phyloP scores from a whole-genome alignment of 2,329 filamentous ascomycete species.

The Fusarium staphyleae region DNA sequence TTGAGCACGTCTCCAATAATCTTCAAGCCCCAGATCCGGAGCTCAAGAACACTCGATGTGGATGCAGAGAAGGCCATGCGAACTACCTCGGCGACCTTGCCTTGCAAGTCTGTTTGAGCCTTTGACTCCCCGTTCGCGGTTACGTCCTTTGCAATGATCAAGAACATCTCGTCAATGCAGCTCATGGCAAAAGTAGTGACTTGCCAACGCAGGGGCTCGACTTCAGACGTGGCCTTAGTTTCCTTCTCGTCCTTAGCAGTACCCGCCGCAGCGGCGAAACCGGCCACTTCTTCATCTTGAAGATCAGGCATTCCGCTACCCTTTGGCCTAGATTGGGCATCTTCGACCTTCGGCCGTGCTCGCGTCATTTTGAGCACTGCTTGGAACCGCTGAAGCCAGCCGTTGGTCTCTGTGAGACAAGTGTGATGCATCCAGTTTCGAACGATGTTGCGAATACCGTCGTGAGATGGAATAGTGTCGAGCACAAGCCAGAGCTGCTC shows the following conservation, averaged over 20 bases:
- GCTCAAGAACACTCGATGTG: constrained; percentile 87
- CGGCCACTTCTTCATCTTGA: constrained; percentile 95
- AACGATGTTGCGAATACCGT: constrained; percentile 85
- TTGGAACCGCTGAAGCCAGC: constrained; percentile 92
- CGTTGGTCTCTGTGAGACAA: constrained; percentile 76
- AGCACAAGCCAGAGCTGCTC: constrained; percentile 91
- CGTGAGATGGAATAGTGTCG: constrained; percentile 77
- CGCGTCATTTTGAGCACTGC: constrained; percentile 88
- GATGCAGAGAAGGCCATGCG: constrained; percentile 97
- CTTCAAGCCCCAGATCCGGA: constrained; percentile 89
- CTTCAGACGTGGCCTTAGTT: constrained; percentile 62
- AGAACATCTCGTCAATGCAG: constrained; percentile 83
- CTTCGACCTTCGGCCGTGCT: constrained; percentile 65
- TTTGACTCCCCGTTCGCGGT: constrained; percentile 78
- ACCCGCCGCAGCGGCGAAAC: constrained; percentile 81
- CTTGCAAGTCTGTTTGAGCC: constrained; percentile 80
- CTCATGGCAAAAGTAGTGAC: constrained; percentile 93
- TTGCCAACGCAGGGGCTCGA: constrained; percentile 94
- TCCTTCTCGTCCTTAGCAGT: constrained; percentile 65
- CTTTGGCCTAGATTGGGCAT: constrained; percentile 54
- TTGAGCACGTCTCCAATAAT: constrained; percentile 94
- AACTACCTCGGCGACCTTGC: constrained; percentile 88
- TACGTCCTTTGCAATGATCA: constrained; percentile 79
- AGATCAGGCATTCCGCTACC: constrained; percentile 72
- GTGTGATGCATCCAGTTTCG: constrained; percentile 94